A percentile compares a stretch with the other conserved stretches of the same genome.
These are phyloP conservation scores for Kuraishia ogatae DNA, from an alignment of 805 yeast genomes.

Conservation along the genomic window DNA sequence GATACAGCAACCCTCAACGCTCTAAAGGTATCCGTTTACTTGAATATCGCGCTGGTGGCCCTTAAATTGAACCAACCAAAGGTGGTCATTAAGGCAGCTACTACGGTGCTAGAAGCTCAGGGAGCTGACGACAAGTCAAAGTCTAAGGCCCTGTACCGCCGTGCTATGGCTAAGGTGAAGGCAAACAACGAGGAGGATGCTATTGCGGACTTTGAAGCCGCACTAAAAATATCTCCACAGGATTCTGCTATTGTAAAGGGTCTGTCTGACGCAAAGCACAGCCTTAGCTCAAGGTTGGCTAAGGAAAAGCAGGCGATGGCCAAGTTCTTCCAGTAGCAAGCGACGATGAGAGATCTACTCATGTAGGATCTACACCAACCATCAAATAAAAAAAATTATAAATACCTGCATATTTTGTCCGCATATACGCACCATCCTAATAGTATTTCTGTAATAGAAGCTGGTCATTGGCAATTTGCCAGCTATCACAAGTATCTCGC, in stretches of 20 bases:
- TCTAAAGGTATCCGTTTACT: conserved; percentile 53
- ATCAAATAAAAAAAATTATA: not conserved
- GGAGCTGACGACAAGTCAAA: conserved; percentile 53
- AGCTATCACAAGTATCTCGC: too few species aligned
- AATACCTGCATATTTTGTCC: not conserved
- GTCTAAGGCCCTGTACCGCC: conserved; percentile 82
- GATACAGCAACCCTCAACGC: conserved; percentile 39
- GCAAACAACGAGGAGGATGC: conserved; percentile 68
- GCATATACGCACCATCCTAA: too few species aligned
- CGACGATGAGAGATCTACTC: too few species aligned
- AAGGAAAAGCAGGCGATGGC: conserved; percentile 70
- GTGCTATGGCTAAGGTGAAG: conserved; percentile 64
- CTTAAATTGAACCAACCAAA: conserved; percentile 51
- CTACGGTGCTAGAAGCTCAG: conserved; percentile 57
- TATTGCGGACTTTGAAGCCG: conserved; percentile 53
- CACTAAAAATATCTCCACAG: conserved; percentile 52
- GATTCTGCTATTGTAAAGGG: conserved; percentile 69
- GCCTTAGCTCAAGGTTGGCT: conserved; percentile 44
- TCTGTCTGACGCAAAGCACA: conserved; percentile 45
- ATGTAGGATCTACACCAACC: not conserved
- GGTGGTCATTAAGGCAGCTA: conserved; percentile 49
- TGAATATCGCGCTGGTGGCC: conserved; percentile 70
- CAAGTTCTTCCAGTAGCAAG: conserved; percentile 44
- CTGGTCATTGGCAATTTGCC: too few species aligned
- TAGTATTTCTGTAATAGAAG: too few species aligned